Base-by-base conservation (phyloP, 78 protist species). In the Dictyostelium intermedium region DNA sequence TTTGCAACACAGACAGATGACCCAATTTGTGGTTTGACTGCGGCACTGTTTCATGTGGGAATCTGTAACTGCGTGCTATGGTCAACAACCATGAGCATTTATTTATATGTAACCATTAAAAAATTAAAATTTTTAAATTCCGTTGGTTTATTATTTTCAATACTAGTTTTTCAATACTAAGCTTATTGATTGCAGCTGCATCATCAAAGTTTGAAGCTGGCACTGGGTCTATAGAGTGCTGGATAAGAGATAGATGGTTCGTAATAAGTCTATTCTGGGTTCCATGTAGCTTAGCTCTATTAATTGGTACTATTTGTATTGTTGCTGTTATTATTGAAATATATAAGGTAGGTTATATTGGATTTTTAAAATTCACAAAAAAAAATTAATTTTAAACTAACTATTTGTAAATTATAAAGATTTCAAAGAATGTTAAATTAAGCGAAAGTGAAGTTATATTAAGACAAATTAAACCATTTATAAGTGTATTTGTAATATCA, bases 381-480 rank as follows among this genome's bases (percentile, higher is more conserved):
- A 47, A 0, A 10, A 47, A 10, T 11, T 11, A 11, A 47, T 47
- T 47, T 11, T 13, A 11, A 10, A 47, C 1, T 11, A 47, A 47
- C 3, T 47, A 11, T 47, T 47, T 47, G 11, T 47, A 10, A 11
- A 11, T 47, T 47, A 47, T 20, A 20, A 41, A 84, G 91, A 72
- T 84, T 47, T 70, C 78, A 27, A 84, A 43, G 23, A 84, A 72
- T 84, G 50, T 84, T 30, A 45, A 37, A 39, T 50, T 50, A 50
- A 70, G 45, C 20, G 91, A 84, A 70, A 84, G 60, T 30, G 73
- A 77, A 45, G 25, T 50, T 1, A 13, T 84, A 37, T 69, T 20
- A 47, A 45, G 73, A 70, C 91, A 84, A 45, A 70, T 70, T 25
- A 84, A 84, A 84, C 91, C 91, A 84, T 47, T 84, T 20, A 16